These are phyloP conservation scores for Yamadazyma jaroonii DNA, from an alignment of 1,139 yeast species.

Conservation along the genomic window DNA sequence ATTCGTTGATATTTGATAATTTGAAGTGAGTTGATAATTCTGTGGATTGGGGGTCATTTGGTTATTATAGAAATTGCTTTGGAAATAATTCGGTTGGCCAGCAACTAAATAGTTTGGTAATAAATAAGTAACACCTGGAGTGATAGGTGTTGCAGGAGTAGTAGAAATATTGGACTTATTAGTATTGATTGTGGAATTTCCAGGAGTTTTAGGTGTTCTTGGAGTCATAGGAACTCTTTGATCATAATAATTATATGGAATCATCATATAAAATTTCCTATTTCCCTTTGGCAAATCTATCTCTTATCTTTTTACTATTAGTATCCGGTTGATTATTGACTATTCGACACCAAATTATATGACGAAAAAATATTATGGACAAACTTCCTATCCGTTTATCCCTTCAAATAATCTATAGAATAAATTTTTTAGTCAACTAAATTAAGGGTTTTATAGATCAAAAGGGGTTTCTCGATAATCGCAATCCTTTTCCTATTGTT, in stretches of 20 bases:
- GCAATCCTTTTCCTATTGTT: conserved; percentile 1
- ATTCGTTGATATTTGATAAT: not conserved
- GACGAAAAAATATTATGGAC: no score
- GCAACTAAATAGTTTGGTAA: no score
- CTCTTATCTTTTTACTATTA: no score
- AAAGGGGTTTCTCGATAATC: conserved; percentile 1
- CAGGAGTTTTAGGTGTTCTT: not conserved
- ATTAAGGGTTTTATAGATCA: conserved; percentile 1
- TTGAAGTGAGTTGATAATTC: not conserved
- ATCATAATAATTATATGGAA: not conserved
- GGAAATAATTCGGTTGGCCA: not conserved
- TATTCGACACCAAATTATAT: no score
- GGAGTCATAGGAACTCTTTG: not conserved
- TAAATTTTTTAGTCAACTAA: not conserved
- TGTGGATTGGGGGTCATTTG: not conserved
- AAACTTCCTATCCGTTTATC: no score
- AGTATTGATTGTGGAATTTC: not conserved
- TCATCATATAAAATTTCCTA: not conserved
- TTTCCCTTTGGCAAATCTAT: no score
- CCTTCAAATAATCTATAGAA: no score
- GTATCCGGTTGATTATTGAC: no score
- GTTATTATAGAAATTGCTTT: not conserved
- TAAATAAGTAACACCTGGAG: not conserved
- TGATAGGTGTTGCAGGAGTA: conserved; percentile 1
- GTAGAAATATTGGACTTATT: not conserved